These are phyloP conservation scores for Acarospora socialis DNA, from an alignment of 2,329 filamentous ascomycete genomes.

Conservation along the genomic window DNA sequence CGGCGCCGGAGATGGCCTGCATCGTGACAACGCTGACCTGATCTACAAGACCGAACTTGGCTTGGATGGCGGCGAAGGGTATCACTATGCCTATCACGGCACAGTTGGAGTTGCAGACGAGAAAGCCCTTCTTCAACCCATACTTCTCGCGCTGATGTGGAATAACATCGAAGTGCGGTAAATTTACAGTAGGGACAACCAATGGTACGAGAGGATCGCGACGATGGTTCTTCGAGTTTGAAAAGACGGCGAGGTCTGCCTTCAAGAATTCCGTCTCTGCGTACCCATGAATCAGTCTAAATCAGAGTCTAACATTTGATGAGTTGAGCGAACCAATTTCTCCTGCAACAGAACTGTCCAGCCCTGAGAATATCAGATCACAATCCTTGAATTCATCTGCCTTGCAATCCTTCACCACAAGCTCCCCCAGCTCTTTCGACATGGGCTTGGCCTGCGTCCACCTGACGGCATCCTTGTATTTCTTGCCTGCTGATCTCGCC, in stretches of 20 bases:
- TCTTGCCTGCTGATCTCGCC: slow-evolving; percentile 77
- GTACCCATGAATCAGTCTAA: slow-evolving; percentile 5
- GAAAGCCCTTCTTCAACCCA: slow-evolving; percentile 66
- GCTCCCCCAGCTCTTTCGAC: slow-evolving; percentile 56
- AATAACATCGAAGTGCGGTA: slow-evolving; percentile 72
- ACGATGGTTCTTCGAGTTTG: slow-evolving; percentile 95
- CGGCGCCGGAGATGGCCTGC: slow-evolving; percentile 80
- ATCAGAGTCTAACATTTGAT: neutral
- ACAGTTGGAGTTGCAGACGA: slow-evolving; percentile 97
- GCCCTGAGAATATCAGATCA: slow-evolving; percentile 82
- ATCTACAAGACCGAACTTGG: slow-evolving; percentile 64
- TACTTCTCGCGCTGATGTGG: slow-evolving; percentile 70
- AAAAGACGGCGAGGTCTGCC: slow-evolving; percentile 82
- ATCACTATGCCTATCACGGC: slow-evolving; percentile 93
- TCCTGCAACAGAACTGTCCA: slow-evolving; percentile 85
- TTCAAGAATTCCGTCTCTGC: slow-evolving; percentile 84
- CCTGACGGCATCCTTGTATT: slow-evolving; percentile 81
- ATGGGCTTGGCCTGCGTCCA: slow-evolving; percentile 91
- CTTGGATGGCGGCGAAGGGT: slow-evolving; percentile 79
- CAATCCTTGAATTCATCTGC: slow-evolving; percentile 75
- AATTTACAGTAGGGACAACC: slow-evolving; percentile 90
- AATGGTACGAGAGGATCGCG: slow-evolving; percentile 80
- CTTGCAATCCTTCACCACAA: slow-evolving; percentile 75
- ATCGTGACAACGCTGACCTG: slow-evolving; percentile 79
- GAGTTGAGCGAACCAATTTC: slow-evolving; percentile 58